Base-by-base conservation (phyloP, 805 yeast genomes). In the Nakazawaea peltata region DNA sequence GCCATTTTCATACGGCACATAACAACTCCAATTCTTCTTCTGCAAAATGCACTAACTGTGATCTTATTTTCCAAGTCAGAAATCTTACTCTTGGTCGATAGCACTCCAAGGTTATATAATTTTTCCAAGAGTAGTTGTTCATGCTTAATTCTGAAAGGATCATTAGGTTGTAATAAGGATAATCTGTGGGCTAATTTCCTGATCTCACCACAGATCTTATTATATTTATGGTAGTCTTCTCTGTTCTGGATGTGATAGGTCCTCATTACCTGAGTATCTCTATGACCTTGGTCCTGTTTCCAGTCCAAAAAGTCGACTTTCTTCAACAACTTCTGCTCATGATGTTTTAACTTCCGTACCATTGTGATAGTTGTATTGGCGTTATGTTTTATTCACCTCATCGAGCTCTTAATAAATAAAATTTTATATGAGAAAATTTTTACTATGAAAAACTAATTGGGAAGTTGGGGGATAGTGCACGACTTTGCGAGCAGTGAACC, bases 281-380 rank as follows among this genome's bases (percentile, higher is more conserved):
- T 68, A 57, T 92, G 98, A 21, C 90, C 86, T 37, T 81, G 79
- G 56, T 92, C 98, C 50, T 86, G 94, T 57, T 92, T 92, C 97
- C 97, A 92, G 57, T 92, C 94, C 34, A 86, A 82, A 63, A 92
- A 86, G 54, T 92, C 97, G 35, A 92, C 97, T 59, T 92, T 92
- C 66, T 83, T 87, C 50, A 92, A 73, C 50, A 92, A 75, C 61
- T 87, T 88, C 69, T 84, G 81, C 72, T 92, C 98, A 60, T 92
- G 98, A 63, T 83, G 86, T 58, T 92, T 92, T 41, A 92, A 72
- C 48, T 83, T 70, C 58, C 98, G 72, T 32, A 82, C 94, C 94
- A 83, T 82, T 28, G 26, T 62, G 21, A 19, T 18, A 3, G 21
- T 3, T 19, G 11, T 22, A n/a, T n/a, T n/a, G 11, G 24, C 10